Base-by-base conservation (phyloP, 495 filamentous ascomycete genomes). In the Hypoxylon subgilvum region DNA sequence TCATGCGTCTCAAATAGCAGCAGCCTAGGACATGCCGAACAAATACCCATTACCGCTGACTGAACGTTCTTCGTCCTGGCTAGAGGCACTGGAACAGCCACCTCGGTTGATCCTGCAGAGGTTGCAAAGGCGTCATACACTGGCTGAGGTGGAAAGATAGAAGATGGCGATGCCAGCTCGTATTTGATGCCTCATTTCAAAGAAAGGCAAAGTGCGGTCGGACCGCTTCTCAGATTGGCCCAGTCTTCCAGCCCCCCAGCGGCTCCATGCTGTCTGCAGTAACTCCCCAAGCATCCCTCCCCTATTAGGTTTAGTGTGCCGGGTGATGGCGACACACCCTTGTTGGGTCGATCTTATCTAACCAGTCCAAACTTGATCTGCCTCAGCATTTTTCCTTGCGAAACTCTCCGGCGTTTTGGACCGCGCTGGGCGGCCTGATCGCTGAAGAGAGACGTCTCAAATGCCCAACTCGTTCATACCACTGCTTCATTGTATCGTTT, bases 351-450 rank as follows among this genome's bases (percentile, higher is more conserved):
- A 65, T 59, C 55, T 59, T 51, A 51, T 54, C 61, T 54, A 44
- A 27, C 39, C 32, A 22, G 27, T 28, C 42, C 49, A 65, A 60
- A 56, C 62, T 30, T 40, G 56, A 55, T 60, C 55, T 65, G 56
- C 56, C 13, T 61, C 56, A 57, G 57, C 42, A 18, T 48, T 43
- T 39, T 52, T 40, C 55, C 52, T 35, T 60, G 46, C 62, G 62
- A 65, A 61, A 65, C 56, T 57, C 25, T 32, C 45, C 28, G 27
- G 52, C 28, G 62, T 65, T 61, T 65, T 42, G 56, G 42, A 61
- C 41, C 35, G 21, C 30, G 27, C 50, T 50, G 19, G 54, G 54
- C 53, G 35, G 42, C 46, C 52, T 40, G 42, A 21, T 41, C 35
- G 38, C 43, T 38, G 47, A 52, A 56, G 52, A 40, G 52, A 52